Percentiles rank a stretch among this genome's conserved stretches.
phyloP scores from a whole-genome alignment of 257 asterid species.

The Ballota nigra region DNA sequence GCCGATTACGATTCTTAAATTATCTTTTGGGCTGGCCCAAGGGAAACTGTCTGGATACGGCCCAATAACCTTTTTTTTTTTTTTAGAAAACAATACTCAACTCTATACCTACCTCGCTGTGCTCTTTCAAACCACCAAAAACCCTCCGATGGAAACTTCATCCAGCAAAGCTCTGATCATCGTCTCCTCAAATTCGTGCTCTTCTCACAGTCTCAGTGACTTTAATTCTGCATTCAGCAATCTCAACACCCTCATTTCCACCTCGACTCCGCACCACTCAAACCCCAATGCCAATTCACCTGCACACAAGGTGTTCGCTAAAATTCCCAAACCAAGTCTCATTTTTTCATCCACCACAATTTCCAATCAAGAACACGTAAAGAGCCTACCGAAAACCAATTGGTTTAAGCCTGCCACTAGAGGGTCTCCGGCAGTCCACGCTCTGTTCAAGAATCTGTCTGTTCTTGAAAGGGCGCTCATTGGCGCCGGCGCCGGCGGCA shows the following conservation, averaged over 20 bases:
- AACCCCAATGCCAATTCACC: slow-evolving; percentile 26
- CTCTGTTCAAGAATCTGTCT: slow-evolving; percentile 73
- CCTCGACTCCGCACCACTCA: slow-evolving; percentile 23
- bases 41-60: neutral
- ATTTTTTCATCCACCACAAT: slow-evolving; percentile 63
- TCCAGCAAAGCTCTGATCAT: slow-evolving; percentile 41
- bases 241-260: slow-evolving; percentile 55
- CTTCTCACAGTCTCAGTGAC: slow-evolving; percentile 29
- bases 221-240: slow-evolving; percentile 72
- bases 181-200: slow-evolving; percentile 37
- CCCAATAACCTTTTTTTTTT: neutral
- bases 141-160: slow-evolving; percentile 50
- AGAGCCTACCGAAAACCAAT: slow-evolving; percentile 29
- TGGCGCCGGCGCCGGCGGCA: slow-evolving; percentile 88
- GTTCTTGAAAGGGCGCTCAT: slow-evolving; percentile 72
- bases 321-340: slow-evolving; percentile 24
- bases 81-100: no score
- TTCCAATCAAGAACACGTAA: slow-evolving; percentile 38
- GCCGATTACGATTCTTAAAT: neutral
- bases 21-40: neutral
- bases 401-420: slow-evolving; percentile 64
- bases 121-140: neutral
- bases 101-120: no score
- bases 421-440: slow-evolving; percentile 57
- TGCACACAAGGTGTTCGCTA: slow-evolving; percentile 4